Percentiles rank a stretch among this genome's conserved stretches.
These are phyloP conservation scores for Pichia nanzhaoensis DNA, from an alignment of 805 yeast genomes.

Conservation along the genomic window DNA sequence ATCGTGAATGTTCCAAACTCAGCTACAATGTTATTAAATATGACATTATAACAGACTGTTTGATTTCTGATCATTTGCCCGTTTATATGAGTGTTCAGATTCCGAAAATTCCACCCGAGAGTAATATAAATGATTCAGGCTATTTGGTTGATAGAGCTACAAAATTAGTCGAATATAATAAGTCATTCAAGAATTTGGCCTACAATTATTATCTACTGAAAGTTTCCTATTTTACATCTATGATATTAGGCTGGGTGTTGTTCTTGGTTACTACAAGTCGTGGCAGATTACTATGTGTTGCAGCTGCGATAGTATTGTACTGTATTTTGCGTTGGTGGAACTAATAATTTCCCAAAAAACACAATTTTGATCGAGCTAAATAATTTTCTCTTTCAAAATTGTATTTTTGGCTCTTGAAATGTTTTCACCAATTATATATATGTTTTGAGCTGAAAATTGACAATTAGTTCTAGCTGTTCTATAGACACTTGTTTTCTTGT, in stretches of 20 bases:
- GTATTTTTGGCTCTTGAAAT: too few species aligned
- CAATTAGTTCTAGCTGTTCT: too few species aligned
- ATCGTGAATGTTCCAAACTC: constrained; percentile 21
- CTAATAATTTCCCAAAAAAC: too few species aligned
- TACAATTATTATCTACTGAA: constrained; percentile 13
- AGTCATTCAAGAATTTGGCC: constrained; percentile 16
- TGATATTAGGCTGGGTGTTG: constrained; percentile 12
- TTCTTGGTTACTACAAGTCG: constrained; percentile 15
- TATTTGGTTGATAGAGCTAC: constrained; percentile 8
- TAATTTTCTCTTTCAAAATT: too few species aligned
- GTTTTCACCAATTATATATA: too few species aligned
- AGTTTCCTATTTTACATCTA: constrained; percentile 14
- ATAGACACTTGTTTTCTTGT: too few species aligned
- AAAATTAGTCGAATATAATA: constrained; percentile 18
- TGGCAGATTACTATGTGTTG: constrained; percentile 18
- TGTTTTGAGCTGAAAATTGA: too few species aligned
- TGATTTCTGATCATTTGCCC: constrained; percentile 75
- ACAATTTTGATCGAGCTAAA: too few species aligned
- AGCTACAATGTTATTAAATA: constrained; percentile 35
- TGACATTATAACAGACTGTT: constrained; percentile 39
- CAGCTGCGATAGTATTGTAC: constrained; percentile 9
- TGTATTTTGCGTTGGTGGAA: constrained; percentile 5
- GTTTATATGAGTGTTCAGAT: constrained; percentile 49
- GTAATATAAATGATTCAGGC: neutral
- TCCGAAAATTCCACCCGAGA: constrained; percentile 20